Evolutionary conservation across 2,329 filamentous ascomycete genomes (phyloP).

Genomic region (Xylariaceae sp.): DNA sequence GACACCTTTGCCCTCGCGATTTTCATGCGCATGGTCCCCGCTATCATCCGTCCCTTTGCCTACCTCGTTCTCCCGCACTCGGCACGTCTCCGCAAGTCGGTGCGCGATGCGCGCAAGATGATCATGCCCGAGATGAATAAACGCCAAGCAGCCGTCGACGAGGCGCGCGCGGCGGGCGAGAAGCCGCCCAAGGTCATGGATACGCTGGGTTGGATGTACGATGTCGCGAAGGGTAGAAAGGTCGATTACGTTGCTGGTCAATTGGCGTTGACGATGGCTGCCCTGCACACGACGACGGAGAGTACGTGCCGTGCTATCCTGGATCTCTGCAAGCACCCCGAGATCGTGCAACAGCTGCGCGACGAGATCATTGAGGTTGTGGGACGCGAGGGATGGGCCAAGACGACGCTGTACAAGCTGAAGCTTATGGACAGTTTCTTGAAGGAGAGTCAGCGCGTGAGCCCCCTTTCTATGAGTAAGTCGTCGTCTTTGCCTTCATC

Average conservation of each 20-base stretch:
- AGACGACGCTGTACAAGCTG: conserved; percentile 33
- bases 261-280: conserved; percentile 35
- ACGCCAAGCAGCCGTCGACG: conserved; percentile 28
- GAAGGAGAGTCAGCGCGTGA: conserved; percentile 36
- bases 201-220: conserved; percentile 41
- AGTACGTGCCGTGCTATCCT: conserved; percentile 35
- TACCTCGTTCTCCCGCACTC: conserved; percentile 42
- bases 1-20: conserved; percentile 35
- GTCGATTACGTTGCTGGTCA: conserved; percentile 34
- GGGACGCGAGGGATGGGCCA: conserved; percentile 31
- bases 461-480: conserved; percentile 29
- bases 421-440: conserved; percentile 39
- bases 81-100: conserved; percentile 34
- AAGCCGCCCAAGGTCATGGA: conserved; percentile 35
- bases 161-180: conserved; percentile 25
- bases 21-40: conserved; percentile 38
- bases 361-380: conserved; percentile 39
- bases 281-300: conserved; percentile 41
- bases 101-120: conserved; percentile 35
- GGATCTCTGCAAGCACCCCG: conserved; percentile 41
- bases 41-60: conserved; percentile 37
- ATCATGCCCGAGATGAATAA: conserved; percentile 31
- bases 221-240: conserved; percentile 30
- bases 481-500: neutral
- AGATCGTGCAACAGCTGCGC: conserved; percentile 40